Evolutionary conservation across 352 stramenopile species (phyloP).

Genomic region (Albugo laibachii): DNA sequence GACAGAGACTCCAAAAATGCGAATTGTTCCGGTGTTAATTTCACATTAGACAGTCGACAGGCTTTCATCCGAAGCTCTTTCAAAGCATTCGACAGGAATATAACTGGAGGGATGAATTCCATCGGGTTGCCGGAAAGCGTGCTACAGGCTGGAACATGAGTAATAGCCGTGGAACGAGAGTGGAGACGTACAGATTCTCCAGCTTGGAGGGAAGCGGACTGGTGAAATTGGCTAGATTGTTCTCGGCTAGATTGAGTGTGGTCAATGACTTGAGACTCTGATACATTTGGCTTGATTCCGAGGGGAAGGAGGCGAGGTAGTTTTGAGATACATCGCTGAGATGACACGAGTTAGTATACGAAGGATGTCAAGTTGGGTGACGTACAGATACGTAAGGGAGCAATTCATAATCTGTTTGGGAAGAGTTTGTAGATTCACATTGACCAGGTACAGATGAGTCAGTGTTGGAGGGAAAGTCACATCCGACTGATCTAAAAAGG

Average conservation of each 20-base stretch:
- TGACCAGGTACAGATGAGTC: conserved; percentile 7
- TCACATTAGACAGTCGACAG: conserved; percentile 37
- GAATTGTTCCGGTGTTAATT: conserved; percentile 18
- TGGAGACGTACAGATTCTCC: conserved; percentile 3
- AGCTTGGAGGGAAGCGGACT: neutral
- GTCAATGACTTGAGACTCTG: conserved; percentile 10
- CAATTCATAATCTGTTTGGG: conserved; percentile 11
- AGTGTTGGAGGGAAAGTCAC: conserved; percentile 8
- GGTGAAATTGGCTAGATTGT: neutral
- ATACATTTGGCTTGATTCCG: conserved; percentile 1
- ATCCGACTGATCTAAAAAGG: conserved; percentile 10
- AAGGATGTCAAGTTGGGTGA: conserved; percentile 8
- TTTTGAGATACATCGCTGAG: conserved; percentile 19
- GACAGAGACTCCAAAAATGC: conserved; percentile 19
- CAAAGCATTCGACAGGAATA: conserved; percentile 9
- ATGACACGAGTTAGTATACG: neutral
- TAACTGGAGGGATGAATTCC: no score
- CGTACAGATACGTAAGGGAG: conserved; percentile 14
- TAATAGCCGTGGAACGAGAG: conserved; percentile 15
- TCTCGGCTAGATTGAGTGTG: conserved; percentile 8
- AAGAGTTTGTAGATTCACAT: conserved; percentile 23
- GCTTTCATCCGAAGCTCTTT: conserved; percentile 21
- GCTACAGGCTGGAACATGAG: conserved; percentile 20
- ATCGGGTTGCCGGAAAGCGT: conserved; percentile 17
- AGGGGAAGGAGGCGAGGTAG: conserved; percentile 18